Percentiles rank a stretch among this genome's conserved stretches.
phyloP scores from a whole-genome alignment of 2,329 filamentous ascomycete species.

The Triangularia setosa region DNA sequence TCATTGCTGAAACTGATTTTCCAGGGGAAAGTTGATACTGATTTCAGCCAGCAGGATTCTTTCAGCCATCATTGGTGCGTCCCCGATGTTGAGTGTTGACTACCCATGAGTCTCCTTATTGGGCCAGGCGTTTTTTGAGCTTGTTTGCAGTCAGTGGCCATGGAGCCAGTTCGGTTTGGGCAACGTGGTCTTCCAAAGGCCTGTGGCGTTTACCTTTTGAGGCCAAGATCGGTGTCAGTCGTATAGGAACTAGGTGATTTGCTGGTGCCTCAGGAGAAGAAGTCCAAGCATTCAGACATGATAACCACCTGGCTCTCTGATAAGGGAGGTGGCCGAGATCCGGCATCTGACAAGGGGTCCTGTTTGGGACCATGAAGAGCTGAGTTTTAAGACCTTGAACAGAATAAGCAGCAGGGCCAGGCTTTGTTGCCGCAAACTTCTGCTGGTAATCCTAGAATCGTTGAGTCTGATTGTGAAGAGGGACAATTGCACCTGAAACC shows the following conservation, averaged over 20 bases:
- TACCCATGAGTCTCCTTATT: slow-evolving; percentile 7
- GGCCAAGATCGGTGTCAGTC: not conserved
- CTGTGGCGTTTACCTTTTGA: not conserved
- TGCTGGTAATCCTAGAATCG: not conserved
- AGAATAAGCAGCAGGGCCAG: not conserved
- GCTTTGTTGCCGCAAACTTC: not conserved
- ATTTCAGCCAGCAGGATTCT: slow-evolving; percentile 28
- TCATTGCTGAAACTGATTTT: slow-evolving; percentile 10
- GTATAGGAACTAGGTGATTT: not conserved
- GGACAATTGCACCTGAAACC: not conserved
- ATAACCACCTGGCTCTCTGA: not conserved
- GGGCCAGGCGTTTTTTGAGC: slow-evolving; percentile 14
- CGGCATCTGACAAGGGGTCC: not conserved
- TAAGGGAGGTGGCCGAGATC: not conserved
- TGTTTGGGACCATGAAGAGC: not conserved
- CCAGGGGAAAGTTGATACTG: not conserved
- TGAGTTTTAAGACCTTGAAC: not conserved
- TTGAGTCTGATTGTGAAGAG: not conserved
- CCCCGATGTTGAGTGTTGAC: slow-evolving; percentile 8
- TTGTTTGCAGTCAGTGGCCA: not conserved
- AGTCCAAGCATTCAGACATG: too few relatives aligned
- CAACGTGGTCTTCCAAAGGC: not conserved
- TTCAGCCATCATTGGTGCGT: slow-evolving; percentile 21
- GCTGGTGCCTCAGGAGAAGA: not conserved
- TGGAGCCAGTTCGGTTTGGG: not conserved